Percentiles rank a stretch among this genome's conserved stretches.
phyloP scores from a whole-genome alignment of 2,329 filamentous ascomycete genomes.

The Fusarium anthophilum region DNA sequence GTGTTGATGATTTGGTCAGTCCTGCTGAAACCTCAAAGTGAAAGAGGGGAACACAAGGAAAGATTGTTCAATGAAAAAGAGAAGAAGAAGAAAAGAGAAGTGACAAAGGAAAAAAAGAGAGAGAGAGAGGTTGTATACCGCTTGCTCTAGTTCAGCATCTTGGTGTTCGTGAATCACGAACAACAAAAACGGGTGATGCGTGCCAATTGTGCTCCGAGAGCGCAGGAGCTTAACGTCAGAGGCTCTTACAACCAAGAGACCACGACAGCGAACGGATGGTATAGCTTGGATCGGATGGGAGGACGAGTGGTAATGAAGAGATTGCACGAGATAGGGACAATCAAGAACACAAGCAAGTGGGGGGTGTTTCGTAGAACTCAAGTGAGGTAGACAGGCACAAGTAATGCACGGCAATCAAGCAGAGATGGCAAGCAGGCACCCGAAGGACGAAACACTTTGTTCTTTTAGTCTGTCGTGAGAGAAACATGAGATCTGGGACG shows the following conservation, averaged over 20 bases:
- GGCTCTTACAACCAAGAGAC: constrained; percentile 24
- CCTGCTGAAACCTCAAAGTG: constrained; percentile 40
- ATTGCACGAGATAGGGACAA: constrained; percentile 34
- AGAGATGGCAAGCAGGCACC: constrained; percentile 31
- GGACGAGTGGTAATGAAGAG: constrained; percentile 40
- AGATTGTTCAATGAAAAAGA: constrained; percentile 21
- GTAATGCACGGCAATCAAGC: constrained; percentile 25
- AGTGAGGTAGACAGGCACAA: constrained; percentile 4
- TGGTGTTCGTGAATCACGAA: constrained; percentile 43
- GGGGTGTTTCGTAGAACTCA: constrained; percentile 1
- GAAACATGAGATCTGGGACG: constrained; percentile 31
- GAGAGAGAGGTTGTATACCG: constrained; percentile 27
- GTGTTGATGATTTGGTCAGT: constrained; percentile 35
- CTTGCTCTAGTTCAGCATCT: constrained; percentile 37
- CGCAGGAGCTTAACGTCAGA: constrained; percentile 20
- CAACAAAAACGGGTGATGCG: constrained; percentile 16
- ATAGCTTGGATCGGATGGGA: constrained; percentile 19
- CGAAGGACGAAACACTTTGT: constrained; percentile 36
- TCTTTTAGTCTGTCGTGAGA: constrained; percentile 10
- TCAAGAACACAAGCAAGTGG: constrained; percentile 28
- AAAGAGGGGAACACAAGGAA: constrained; percentile 31
- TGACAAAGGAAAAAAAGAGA: constrained; percentile 30
- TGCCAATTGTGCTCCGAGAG: constrained; percentile 28
- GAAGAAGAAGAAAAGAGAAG: not conserved
- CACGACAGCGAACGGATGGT: constrained; percentile 35